Percentiles rank a stretch among this genome's conserved stretches.
Evolutionary conservation across 371 early-diverging fungal genomes (phyloP).

Genomic region (Lichtheimia ornata): DNA sequence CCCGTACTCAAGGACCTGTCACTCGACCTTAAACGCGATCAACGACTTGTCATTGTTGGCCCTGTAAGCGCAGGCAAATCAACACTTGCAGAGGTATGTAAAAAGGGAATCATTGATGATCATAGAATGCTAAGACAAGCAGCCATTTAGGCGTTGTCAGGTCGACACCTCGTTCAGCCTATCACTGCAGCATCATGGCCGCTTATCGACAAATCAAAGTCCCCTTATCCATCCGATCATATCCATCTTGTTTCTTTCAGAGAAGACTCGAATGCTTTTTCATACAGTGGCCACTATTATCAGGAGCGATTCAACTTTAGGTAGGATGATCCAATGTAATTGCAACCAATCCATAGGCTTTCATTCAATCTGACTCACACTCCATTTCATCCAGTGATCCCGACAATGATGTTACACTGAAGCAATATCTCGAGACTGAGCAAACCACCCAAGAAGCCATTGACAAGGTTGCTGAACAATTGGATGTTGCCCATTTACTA

Average conservation of each 20-base stretch:
- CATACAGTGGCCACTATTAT: constrained; percentile 52
- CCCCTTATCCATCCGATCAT: constrained; percentile 41
- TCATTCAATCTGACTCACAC: constrained; percentile 1
- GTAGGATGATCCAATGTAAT: constrained; percentile 23
- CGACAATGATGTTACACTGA: constrained; percentile 44
- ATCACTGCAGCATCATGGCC: constrained; percentile 40
- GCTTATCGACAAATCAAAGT: constrained; percentile 18
- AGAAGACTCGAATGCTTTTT: constrained; percentile 45
- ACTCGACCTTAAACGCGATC: constrained; percentile 25
- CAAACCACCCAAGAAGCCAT: constrained; percentile 14
- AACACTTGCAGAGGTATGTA: constrained; percentile 46
- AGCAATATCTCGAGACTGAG: constrained; percentile 19
- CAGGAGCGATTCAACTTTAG: constrained; percentile 63
- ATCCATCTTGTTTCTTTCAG: constrained; percentile 52
- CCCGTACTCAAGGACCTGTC: constrained; percentile 44
- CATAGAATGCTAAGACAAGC: not conserved
- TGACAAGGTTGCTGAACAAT: constrained; percentile 26
- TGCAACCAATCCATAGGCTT: not conserved
- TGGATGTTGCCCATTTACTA: constrained; percentile 36
- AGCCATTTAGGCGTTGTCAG: constrained; percentile 34
- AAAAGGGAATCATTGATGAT: too few species aligned
- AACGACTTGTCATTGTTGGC: constrained; percentile 48
- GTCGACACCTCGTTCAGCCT: constrained; percentile 38
- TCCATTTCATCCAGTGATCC: constrained; percentile 35
- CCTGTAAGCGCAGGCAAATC: constrained; percentile 51